A percentile compares a stretch with the other conserved stretches of the same genome.
phyloP scores from a whole-genome alignment of 345 rosid species.

The Euphorbia lathyris region DNA sequence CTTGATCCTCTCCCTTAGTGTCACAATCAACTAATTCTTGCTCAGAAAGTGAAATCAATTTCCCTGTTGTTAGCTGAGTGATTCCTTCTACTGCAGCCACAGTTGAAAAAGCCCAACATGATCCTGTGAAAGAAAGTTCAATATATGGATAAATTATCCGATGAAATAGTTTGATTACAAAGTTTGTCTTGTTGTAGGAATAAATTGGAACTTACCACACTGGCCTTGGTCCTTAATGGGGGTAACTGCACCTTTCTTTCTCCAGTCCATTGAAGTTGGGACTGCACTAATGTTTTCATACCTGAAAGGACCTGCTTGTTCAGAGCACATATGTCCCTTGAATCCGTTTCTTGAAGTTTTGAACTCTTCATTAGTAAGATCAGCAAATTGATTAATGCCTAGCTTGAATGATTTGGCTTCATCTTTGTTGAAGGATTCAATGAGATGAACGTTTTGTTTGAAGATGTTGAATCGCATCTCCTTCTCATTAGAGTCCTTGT shows the following conservation, averaged over 20 bases:
- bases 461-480: slow-evolving; percentile 9
- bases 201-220: slow-evolving; percentile 11
- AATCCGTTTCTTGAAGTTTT: slow-evolving; percentile 14
- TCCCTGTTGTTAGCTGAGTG: too few species aligned
- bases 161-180: too few species aligned
- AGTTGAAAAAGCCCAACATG: slow-evolving; percentile 50
- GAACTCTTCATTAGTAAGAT: slow-evolving; percentile 22
- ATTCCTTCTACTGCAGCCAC: too few species aligned
- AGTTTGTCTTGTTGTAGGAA: too few species aligned
- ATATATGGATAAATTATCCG: too few species aligned
- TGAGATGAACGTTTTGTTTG: slow-evolving; percentile 8
- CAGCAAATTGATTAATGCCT: slow-evolving; percentile 14
- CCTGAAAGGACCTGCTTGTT: slow-evolving; percentile 15
- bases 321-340: slow-evolving; percentile 17
- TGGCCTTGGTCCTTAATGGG: slow-evolving; percentile 24
- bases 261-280: slow-evolving; percentile 19
- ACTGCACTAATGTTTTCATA: slow-evolving; percentile 15
- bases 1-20: slow-evolving; percentile 14
- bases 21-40: slow-evolving; percentile 45
- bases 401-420: slow-evolving; percentile 8
- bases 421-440: slow-evolving; percentile 3
- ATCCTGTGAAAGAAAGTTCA: too few species aligned
- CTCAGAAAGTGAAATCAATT: too few species aligned
- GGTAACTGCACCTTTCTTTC: slow-evolving; percentile 17
- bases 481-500: slow-evolving; percentile 14